phyloP scores from a whole-genome alignment of 768 basidiomycete species.

The Termitomyces sp. region DNA sequence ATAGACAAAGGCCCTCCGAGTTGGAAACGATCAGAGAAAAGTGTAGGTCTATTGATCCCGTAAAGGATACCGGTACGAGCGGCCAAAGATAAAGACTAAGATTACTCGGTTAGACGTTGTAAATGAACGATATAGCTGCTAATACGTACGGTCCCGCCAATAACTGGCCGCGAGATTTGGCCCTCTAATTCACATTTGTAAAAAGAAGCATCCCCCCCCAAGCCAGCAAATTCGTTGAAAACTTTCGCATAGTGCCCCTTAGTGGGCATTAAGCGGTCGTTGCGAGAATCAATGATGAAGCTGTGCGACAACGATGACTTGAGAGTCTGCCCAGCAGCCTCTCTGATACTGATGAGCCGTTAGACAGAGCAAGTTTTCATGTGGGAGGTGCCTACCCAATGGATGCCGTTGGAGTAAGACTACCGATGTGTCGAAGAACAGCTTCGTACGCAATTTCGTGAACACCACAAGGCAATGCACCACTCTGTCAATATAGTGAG shows the following conservation, averaged over 20 bases:
- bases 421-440: constrained; percentile 68
- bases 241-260: constrained; percentile 59
- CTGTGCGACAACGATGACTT: constrained; percentile 86
- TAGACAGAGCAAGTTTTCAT: neutral
- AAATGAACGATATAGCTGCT: neutral
- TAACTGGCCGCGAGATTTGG: constrained; percentile 54
- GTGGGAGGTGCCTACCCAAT: constrained; percentile 52
- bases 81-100: constrained; percentile 69
- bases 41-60: constrained; percentile 45
- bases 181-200: constrained; percentile 68
- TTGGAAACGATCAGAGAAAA: constrained; percentile 85
- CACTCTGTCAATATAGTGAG: constrained; percentile 26
- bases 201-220: constrained; percentile 76
- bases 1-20: constrained; percentile 88
- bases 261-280: constrained; percentile 61
- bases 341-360: constrained; percentile 57
- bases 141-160: constrained; percentile 53
- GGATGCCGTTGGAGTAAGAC: constrained; percentile 71
- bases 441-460: constrained; percentile 88
- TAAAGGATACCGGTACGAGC: constrained; percentile 68
- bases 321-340: constrained; percentile 70
- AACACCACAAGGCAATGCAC: constrained; percentile 31
- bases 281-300: constrained; percentile 69
- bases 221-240: constrained; percentile 67
- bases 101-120: neutral